Evolutionary conservation across 192 early-diverging fungal genomes (phyloP), one percentile per base, ranked within the genome.

Genomic region (Rhizophagus clarus): DNA sequence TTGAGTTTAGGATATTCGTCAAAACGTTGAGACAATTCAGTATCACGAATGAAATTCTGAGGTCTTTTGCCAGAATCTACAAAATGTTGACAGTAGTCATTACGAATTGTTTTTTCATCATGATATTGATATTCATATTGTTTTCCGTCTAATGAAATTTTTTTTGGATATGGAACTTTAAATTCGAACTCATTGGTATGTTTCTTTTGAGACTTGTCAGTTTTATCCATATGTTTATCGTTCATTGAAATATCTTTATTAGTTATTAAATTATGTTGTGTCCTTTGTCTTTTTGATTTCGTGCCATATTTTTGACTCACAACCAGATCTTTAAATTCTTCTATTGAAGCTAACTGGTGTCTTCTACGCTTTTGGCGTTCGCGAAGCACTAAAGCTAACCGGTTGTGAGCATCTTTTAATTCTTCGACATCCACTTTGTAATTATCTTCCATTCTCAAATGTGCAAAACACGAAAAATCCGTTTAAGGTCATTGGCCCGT

Each of bases 31-130:
- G 47, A 62, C 3, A 86, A 74, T 49, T 82, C 62, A 45, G 83
- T 80, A 56, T 89, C 90, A 12, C 87, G 80, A 47, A 92, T 89
- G 74, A 84, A 91, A 84, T 92, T 92, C 76, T 91, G 89, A 14
- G 91, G 91, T 14, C 90, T 82, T 34, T 76, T 20, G 1, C 72
- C 77, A 20, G 89, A 87, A 72, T 89, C 81, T 63, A 90, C 83
- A 82, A 87, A 88, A 80, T 91, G 82, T 78, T 88, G 87, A 61
- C 79, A 82, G 80, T 91, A 90, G 79, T 92, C 91, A 82, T 91
- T 92, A 34, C 77, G n/a, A 71, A 79, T 79, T 9, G 47, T 49
- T 61, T 70, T 79, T 37, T 79, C 77, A 22, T 34, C 34, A 6
- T 70, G 32, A 11, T 70, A 34, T 64, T 64, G 63, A 15, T 31